Evolutionary conservation across 139 green algal genomes (phyloP), one percentile per base, ranked within the genome.

Genomic region (Monoraphidium neglectum): DNA sequence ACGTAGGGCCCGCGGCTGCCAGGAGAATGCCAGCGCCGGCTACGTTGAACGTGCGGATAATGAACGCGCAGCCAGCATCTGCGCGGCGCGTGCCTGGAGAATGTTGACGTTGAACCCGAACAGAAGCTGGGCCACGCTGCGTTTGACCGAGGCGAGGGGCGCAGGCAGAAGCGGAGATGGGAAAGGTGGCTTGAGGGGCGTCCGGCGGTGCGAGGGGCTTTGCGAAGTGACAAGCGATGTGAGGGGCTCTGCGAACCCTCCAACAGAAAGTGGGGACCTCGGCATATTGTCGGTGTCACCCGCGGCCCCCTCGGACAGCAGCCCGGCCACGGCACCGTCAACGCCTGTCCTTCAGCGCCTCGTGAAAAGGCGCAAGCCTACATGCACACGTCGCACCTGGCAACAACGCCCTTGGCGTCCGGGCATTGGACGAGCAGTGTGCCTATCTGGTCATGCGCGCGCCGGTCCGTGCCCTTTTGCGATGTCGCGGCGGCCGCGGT

Each of bases 71-170:
- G 8, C 8, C 43, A 8, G 43, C 43, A 21, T 8, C 43, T 51
- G 43, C 43, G 8, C 43, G 43, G 8, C 43, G 43, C 43, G 43
- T 12, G 12, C 43, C 43, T 76, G 59, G 28, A 92, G 30, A 28
- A 95, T 92, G 78, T 95, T 95, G 84, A 90, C 95, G 69, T 86
- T 86, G 68, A 94, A 86, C 36, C 89, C 91, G 60, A 90, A 93
- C 36, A 95, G 80, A 51, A 94, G 82, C 77, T 87, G 66, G 0
- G 54, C 76, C 1, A 82, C 59, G 61, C 26, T 6, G n/a, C n/a
- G n/a, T n/a, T n/a, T n/a, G n/a, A n/a, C n/a, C n/a, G n/a, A n/a
- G 32, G 28, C 8, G 13, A 35, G 61, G 28, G 61, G 28, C 43
- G 61, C 13, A 51, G 43, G 6, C 5, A 68, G 23, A 4, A 2